These are phyloP conservation scores for Fraxinus xanthoxyloides DNA, from an alignment of 305 asterid species.

Conservation along the genomic window DNA sequence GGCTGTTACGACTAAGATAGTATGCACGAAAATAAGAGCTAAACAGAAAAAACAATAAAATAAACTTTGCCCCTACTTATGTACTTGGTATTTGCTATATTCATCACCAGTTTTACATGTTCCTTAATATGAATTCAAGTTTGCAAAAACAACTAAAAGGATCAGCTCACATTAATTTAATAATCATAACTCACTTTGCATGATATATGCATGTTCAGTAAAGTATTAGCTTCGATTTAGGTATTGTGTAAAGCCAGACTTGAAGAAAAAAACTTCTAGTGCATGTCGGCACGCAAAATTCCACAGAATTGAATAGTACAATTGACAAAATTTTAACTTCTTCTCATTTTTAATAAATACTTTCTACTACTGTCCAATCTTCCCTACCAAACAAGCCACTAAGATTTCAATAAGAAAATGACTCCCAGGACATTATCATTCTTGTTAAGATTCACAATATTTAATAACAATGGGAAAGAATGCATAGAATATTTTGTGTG, in stretches of 20 bases:
- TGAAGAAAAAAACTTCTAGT: not conserved
- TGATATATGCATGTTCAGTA: not conserved
- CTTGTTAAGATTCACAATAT: not conserved
- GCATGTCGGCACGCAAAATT: not conserved
- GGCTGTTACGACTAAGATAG: not conserved
- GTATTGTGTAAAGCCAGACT: not conserved
- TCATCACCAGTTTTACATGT: not conserved
- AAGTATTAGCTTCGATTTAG: not conserved
- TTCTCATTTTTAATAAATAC: not conserved
- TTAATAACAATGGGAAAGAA: not conserved
- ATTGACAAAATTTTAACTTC: not conserved
- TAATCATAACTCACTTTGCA: not conserved
- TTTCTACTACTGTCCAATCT: not conserved
- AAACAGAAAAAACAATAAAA: not conserved
- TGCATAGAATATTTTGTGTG: not conserved
- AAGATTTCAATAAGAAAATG: not conserved
- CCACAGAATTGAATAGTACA: not conserved
- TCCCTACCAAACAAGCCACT: not conserved
- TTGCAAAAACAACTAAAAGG: not conserved
- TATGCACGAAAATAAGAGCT: constrained; percentile 17
- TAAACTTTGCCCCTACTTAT: not conserved
- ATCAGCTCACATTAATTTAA: not conserved
- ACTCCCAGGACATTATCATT: not conserved
- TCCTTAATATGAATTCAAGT: not conserved
- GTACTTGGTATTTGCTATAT: not conserved